Evolutionary conservation across 2,329 filamentous ascomycete species (phyloP), one percentile per base, ranked within the genome.

Genomic region (Aspergillus transmontanensis): DNA sequence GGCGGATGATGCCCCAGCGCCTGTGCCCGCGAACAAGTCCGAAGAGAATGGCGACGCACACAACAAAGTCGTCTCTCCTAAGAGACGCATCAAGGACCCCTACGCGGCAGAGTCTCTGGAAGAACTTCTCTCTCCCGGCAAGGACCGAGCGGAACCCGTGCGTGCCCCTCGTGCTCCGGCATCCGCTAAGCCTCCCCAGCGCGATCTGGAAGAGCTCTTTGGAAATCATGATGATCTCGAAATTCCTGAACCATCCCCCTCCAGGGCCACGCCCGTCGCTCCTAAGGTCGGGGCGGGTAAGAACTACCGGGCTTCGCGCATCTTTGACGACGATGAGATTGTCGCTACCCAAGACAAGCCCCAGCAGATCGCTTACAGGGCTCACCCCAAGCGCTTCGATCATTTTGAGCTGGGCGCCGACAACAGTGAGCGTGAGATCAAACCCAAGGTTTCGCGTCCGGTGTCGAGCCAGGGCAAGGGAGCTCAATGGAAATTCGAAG

Each of bases 401-500:
- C 94, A 98, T 62, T 79, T 79, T 46, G 71, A 78, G 57, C 63
- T 79, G 34, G 76, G 74, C 41, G 75, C 54, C 21, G 73, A 76
- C 51, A 72, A 76, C 57, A 68, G 64, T 41, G 65, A 66, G 9
- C 68, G 64, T 19, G 75, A 77, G 59, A 46, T 72, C 36, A 73
- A 77, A 63, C 53, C 65, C 11, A 63, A 61, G 59, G 64, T 71
- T 60, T 68, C 66, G 3, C 76, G 73, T 19, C 69, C 72, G 21
- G 73, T 73, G 51, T 68, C 69, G 73, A 82, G 84, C 60, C 89
- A 92, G 74, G 82, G 84, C 63, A 51, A 51, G 48, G 48, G 48
- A 51, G 88, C 88, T 67, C 89, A 92, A 66, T 97, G 94, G 93
- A 88, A 88, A 56, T 98, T 98, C 77, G 87, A 92, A 65, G 93